Evolutionary conservation across 1,139 yeast species (phyloP), one percentile per base, ranked within the genome.

Genomic region (Yamadazyma triangularis): DNA sequence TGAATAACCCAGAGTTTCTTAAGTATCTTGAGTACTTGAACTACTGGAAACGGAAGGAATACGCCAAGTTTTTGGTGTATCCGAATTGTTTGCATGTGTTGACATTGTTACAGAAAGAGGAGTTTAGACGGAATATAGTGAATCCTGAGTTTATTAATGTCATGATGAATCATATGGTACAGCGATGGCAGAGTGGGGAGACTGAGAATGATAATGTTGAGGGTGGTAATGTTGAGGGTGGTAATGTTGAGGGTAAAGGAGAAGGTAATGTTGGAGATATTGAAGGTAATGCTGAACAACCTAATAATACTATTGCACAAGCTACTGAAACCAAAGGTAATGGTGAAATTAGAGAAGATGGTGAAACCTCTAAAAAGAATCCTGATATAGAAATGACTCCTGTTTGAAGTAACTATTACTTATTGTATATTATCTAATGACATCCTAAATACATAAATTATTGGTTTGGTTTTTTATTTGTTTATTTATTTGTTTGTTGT

Each of bases 241-340:
- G 98, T 66, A 98, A 98, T 72, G 98, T 98, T 54, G 81, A 97
- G 65, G 98, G 98, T 72, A 91, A 93, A 98, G 81, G 98, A 68
- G 97, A 93, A 31, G 98, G 91, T 30, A 75, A 94, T 55, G 96
- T 91, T 60, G 97, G 96, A 47, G 98, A 91, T 47, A 88, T 82
- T 55, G 79, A 93, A 41, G 80, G 60, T 31, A 96, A 91, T 58
- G 97, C 97, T 23, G 91, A 91, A 67, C 69, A 73, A 51, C 80
- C 97, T 64, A 98, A 98, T 26, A 79, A 85, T 25, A 83, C 95
- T 23, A 98, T 91, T 68, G 98, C 98, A 36, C 73, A 79, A 54
- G 75, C 96, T 26, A 82, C 98, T 10, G 91, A 91, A 49, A 98
- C 98, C 53, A 89, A 91, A 56, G 99, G 98, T 48, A 91, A 98